A percentile compares a stretch with the other conserved stretches of the same genome.
Conservation (phyloP, 2,329 filamentous ascomycete species). For the Fusarium clavum region DNA sequence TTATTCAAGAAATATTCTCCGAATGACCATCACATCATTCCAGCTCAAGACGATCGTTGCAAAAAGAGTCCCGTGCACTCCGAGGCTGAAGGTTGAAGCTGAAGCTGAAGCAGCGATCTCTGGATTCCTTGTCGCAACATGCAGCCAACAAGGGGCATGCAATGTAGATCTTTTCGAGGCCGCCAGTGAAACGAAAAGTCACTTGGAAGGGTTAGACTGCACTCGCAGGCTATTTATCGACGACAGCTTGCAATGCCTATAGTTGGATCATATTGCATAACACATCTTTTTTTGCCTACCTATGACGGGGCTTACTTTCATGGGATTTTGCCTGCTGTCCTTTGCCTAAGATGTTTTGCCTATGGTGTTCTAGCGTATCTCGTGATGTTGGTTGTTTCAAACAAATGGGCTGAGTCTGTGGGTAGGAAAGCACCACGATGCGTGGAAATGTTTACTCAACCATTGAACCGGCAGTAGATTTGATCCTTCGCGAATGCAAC, state of each 20-base stretch:
- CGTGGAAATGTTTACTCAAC: background rate
- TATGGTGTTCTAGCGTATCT: background rate
- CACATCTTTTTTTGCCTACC: background rate
- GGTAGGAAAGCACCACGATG: background rate
- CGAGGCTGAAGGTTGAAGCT: slow-evolving; percentile 19
- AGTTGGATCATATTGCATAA: background rate
- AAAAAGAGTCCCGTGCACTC: background rate
- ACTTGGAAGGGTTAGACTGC: background rate
- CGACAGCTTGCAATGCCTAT: background rate
- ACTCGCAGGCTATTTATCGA: background rate
- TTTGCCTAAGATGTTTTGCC: background rate
- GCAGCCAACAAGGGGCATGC: slow-evolving; percentile 4
- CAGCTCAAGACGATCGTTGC: slow-evolving; percentile 2
- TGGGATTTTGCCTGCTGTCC: background rate
- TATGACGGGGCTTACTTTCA: background rate
- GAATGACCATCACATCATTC: background rate
- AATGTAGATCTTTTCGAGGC: slow-evolving; percentile 21
- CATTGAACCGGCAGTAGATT: slow-evolving; percentile 1
- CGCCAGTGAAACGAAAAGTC: slow-evolving; percentile 5
- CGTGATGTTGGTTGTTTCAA: slow-evolving; percentile 13
- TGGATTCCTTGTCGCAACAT: slow-evolving; percentile 1
- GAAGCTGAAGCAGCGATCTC: slow-evolving; percentile 32
- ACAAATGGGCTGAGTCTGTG: background rate
- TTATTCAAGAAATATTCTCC: slow-evolving; percentile 2
- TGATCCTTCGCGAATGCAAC: background rate